Conservation (phyloP, 306 rosid species). For the Malus sieversii region DNA sequence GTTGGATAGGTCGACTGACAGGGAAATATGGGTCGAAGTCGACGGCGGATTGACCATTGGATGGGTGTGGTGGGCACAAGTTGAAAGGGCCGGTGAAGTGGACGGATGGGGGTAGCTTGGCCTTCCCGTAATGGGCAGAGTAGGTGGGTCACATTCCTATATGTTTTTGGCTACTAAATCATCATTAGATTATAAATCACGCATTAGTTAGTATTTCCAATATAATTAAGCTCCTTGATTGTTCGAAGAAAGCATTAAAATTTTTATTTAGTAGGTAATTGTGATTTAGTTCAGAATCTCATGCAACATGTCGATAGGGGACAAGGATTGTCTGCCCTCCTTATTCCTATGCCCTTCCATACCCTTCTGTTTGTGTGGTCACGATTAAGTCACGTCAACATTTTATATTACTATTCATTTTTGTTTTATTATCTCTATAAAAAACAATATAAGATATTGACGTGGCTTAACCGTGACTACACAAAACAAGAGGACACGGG, state of each 20-base stretch:
- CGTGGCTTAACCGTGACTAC: no score
- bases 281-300: background rate
- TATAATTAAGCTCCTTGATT: background rate
- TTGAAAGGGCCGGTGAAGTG: background rate
- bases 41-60: slow-evolving; percentile 6
- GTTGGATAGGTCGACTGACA: background rate
- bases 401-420: no score
- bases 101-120: background rate
- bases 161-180: no score
- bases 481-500: no score
- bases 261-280: background rate
- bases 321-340: no score
- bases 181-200: no score
- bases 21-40: slow-evolving; percentile 6
- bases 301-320: background rate
- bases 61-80: background rate
- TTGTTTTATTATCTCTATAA: no score
- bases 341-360: no score
- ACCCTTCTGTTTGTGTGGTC: no score
- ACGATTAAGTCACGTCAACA: no score
- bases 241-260: background rate
- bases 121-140: background rate
- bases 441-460: no score
- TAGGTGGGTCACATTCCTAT: background rate
- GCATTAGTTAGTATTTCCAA: no score